Percentiles rank a stretch among this genome's conserved stretches.
Evolutionary conservation across 2,329 filamentous ascomycete species (phyloP).

Genomic region (Aureobasidium melanogenum): DNA sequence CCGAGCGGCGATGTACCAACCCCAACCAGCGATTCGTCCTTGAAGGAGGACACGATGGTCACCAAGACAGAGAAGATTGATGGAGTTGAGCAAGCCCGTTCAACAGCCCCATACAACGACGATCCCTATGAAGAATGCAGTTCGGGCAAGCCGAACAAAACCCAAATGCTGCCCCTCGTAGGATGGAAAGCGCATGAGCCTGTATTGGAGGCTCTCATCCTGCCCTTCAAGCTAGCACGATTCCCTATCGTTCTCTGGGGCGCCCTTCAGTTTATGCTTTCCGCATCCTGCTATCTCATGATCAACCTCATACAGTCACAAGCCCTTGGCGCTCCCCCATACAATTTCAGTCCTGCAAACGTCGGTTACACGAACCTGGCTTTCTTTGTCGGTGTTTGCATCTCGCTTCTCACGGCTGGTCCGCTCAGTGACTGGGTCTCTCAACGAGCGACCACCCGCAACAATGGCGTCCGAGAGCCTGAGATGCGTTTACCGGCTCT

Average conservation of each 20-base stretch:
- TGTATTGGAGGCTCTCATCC: neutral
- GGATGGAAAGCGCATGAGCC: neutral
- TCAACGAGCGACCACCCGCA: constrained; percentile 42
- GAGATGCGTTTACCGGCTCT: constrained; percentile 53
- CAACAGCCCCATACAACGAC: neutral
- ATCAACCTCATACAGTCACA: neutral
- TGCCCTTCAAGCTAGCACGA: neutral
- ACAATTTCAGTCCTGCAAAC: neutral
- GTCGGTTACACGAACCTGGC: constrained; percentile 39
- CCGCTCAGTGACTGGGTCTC: constrained; percentile 46
- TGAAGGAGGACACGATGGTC: neutral
- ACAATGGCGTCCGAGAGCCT: constrained; percentile 48
- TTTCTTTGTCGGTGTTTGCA: constrained; percentile 32
- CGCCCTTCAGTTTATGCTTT: neutral
- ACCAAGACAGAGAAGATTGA: neutral
- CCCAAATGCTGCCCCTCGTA: neutral
- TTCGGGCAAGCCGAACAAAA: neutral
- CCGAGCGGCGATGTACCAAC: too few species aligned
- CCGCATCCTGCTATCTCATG: neutral
- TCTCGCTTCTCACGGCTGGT: constrained; percentile 42
- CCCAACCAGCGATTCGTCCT: neutral
- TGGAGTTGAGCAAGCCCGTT: neutral
- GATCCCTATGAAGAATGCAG: neutral
- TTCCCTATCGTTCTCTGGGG: neutral
- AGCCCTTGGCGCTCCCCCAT: neutral